These are phyloP conservation scores for Ceriops tagal DNA, from an alignment of 345 rosid genomes.

Conservation along the genomic window DNA sequence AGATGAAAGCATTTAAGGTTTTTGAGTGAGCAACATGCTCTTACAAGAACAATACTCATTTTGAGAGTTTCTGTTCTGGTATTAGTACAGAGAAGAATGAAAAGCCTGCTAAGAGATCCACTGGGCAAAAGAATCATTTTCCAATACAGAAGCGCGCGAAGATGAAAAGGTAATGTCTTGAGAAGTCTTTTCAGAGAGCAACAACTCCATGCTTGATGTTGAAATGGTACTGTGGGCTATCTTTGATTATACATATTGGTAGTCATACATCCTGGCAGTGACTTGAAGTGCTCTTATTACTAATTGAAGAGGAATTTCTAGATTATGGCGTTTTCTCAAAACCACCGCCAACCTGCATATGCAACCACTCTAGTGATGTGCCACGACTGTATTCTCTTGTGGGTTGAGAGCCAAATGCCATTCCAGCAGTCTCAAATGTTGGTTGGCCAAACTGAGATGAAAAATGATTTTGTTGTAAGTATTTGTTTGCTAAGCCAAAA, in stretches of 20 bases:
- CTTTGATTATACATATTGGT: constrained; percentile 19
- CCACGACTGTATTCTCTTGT: constrained; percentile 55
- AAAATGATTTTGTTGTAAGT: constrained; percentile 4
- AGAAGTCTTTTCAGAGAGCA: constrained; percentile 20
- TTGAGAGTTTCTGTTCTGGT: constrained; percentile 14
- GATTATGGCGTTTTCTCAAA: constrained; percentile 53
- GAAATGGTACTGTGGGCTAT: constrained; percentile 24
- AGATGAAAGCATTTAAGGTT: constrained; percentile 4
- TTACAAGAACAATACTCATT: constrained; percentile 17
- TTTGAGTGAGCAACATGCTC: constrained; percentile 27
- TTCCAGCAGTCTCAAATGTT: constrained; percentile 46
- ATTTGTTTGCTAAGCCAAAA: not conserved
- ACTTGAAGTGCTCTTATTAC: constrained; percentile 34
- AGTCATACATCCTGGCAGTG: constrained; percentile 4
- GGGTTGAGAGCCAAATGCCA: constrained; percentile 62
- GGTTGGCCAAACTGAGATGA: constrained; percentile 64
- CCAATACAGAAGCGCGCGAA: constrained; percentile 24
- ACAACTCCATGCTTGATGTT: constrained; percentile 28
- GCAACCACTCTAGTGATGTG: constrained; percentile 87
- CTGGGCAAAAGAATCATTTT: constrained; percentile 25
- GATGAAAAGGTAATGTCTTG: constrained; percentile 20
- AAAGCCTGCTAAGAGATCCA: constrained; percentile 26
- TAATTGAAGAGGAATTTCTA: constrained; percentile 12
- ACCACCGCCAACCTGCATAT: constrained; percentile 75
- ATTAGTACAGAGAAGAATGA: constrained; percentile 19